Evolutionary conservation across 2,329 filamentous ascomycete species (phyloP).

Genomic region (Sarocladium kiliense): DNA sequence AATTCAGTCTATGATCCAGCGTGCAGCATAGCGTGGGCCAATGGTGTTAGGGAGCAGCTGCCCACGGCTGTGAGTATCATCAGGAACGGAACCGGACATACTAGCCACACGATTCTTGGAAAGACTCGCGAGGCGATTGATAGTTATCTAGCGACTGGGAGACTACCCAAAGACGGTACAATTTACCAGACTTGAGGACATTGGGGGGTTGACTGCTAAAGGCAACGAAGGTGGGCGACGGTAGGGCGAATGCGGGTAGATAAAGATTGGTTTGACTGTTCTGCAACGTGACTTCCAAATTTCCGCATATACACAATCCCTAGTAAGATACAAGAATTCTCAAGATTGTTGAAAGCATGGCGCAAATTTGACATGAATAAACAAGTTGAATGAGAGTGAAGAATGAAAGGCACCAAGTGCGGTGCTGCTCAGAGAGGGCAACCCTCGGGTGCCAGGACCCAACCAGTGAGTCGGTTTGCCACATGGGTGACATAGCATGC

Average conservation of each 20-base stretch:
- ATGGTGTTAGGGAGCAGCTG: conserved; percentile 17
- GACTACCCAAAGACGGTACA: background rate
- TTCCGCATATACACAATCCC: background rate
- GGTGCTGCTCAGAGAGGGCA: background rate
- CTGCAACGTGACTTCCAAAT: too few relatives aligned
- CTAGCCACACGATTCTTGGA: conserved; percentile 15
- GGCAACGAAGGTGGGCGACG: too few relatives aligned
- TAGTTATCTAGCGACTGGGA: background rate
- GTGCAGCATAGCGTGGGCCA: conserved; percentile 16
- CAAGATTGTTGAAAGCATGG: background rate
- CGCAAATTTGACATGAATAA: too few relatives aligned
- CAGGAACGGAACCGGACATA: conserved; percentile 19
- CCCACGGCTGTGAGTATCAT: conserved; percentile 16
- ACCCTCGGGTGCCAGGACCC: conserved; percentile 14
- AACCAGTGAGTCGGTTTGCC: conserved; percentile 18
- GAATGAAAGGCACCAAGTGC: background rate
- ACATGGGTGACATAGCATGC: conserved; percentile 18
- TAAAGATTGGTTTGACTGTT: too few relatives aligned
- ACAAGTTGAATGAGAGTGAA: background rate
- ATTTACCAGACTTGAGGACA: background rate
- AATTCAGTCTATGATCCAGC: conserved; percentile 17
- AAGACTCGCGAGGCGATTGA: conserved; percentile 13
- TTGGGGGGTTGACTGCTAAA: too few relatives aligned
- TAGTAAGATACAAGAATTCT: background rate
- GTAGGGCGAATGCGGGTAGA: too few relatives aligned